Evolutionary conservation across 163 green algal species (phyloP).

Genomic region (Prototheca cutis): DNA sequence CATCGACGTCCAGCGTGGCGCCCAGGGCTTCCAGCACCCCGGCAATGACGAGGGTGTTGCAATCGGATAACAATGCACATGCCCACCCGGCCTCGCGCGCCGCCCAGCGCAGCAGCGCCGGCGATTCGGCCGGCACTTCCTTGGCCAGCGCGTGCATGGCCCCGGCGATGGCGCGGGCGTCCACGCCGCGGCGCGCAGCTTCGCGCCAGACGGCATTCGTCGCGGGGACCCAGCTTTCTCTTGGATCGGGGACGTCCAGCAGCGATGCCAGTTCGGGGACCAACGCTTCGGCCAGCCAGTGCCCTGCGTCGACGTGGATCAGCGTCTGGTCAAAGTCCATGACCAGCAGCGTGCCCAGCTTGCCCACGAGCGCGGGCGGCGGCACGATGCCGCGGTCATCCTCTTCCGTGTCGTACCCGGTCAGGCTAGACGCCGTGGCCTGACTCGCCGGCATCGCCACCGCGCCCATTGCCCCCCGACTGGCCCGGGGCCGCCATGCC

Average conservation of each 20-base stretch:
- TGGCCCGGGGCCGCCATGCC: too few species aligned
- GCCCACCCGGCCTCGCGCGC: constrained; percentile 20
- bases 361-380: background rate
- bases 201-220: constrained; percentile 72
- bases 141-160: constrained; percentile 48
- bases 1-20: constrained; percentile 25
- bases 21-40: constrained; percentile 57
- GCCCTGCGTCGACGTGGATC: constrained; percentile 47
- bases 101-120: constrained; percentile 21
- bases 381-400: too few species aligned
- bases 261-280: constrained; percentile 71
- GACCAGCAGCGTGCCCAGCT: constrained; percentile 37
- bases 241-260: constrained; percentile 44
- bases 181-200: constrained; percentile 61
- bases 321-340: constrained; percentile 78
- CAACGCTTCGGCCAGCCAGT: constrained; percentile 51
- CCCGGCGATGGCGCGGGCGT: constrained; percentile 41
- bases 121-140: constrained; percentile 40
- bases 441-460: background rate
- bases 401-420: background rate
- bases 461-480: too few species aligned
- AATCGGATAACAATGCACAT: constrained; percentile 58
- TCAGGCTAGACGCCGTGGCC: background rate
- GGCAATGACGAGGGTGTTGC: constrained; percentile 69
- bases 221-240: constrained; percentile 61